These are phyloP conservation scores for Lactarius akahatsu DNA, from an alignment of 768 basidiomycete species.

Conservation along the genomic window DNA sequence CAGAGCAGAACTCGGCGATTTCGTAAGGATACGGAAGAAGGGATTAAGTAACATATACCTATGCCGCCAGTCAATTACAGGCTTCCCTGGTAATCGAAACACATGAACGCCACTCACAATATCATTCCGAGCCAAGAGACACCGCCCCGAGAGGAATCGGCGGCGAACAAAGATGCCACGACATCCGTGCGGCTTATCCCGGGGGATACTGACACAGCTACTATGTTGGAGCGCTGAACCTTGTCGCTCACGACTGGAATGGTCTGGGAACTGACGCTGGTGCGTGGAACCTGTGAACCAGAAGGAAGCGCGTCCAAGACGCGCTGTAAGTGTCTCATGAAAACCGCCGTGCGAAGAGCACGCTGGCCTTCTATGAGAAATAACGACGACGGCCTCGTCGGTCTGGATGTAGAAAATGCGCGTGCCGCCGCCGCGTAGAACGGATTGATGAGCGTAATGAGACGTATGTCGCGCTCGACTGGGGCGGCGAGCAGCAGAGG, in stretches of 20 bases:
- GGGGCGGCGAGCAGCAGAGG: conserved; percentile 81
- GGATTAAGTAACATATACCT: conserved; percentile 73
- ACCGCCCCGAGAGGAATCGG: conserved; percentile 39
- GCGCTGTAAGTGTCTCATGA: conserved; percentile 80
- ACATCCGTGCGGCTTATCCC: conserved; percentile 75
- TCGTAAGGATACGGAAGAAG: conserved; percentile 64
- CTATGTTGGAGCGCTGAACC: conserved; percentile 67
- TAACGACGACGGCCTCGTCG: conserved; percentile 31
- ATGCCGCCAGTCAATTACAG: background rate
- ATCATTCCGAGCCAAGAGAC: conserved; percentile 47
- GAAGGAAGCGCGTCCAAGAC: conserved; percentile 78
- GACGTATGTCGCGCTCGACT: conserved; percentile 86
- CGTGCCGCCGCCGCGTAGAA: conserved; percentile 82
- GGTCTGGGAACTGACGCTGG: conserved; percentile 34
- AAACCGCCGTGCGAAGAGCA: conserved; percentile 58
- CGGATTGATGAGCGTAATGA: conserved; percentile 83
- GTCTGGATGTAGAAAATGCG: conserved; percentile 37
- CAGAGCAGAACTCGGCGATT: conserved; percentile 60
- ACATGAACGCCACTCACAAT: conserved; percentile 43
- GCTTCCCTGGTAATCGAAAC: background rate
- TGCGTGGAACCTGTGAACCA: conserved; percentile 51
- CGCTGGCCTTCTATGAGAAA: conserved; percentile 64
- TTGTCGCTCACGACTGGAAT: conserved; percentile 43
- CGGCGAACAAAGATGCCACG: conserved; percentile 54
- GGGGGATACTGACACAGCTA: conserved; percentile 70